A percentile compares a stretch with the other conserved stretches of the same genome.
Conservation (phyloP, 2,329 filamentous ascomycete genomes). For the Ophiostoma fasciatum region DNA sequence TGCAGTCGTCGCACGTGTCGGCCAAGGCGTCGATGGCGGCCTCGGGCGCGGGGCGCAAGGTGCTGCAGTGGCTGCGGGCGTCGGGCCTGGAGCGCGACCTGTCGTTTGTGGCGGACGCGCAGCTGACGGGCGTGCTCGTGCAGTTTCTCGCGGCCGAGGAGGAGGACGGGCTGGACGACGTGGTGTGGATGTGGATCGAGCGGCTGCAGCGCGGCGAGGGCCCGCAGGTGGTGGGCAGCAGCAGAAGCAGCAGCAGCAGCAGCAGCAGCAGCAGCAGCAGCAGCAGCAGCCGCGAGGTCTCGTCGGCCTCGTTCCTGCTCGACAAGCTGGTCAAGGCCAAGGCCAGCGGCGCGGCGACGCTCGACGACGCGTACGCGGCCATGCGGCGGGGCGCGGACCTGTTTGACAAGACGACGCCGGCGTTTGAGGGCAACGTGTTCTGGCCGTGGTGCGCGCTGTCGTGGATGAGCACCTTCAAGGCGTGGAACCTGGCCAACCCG, state of each 20-base stretch:
- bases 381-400: constrained; percentile 31
- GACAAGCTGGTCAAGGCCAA: constrained; percentile 23
- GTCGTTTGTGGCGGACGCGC: constrained; percentile 27
- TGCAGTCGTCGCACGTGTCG: constrained; percentile 19
- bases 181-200: constrained; percentile 38
- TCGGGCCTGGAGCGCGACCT: constrained; percentile 32
- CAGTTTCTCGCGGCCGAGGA: constrained; percentile 41
- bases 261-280: not conserved
- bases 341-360: constrained; percentile 19
- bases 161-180: constrained; percentile 36
- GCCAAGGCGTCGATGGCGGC: constrained; percentile 21
- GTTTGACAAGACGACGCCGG: constrained; percentile 21
- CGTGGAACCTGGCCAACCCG: constrained; percentile 28
- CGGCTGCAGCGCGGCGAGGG: constrained; percentile 20
- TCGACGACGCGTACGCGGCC: constrained; percentile 34
- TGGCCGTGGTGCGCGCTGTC: constrained; percentile 33
- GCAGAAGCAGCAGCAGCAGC: not conserved
- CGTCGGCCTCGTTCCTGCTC: constrained; percentile 23
- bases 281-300: not conserved
- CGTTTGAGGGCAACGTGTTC: constrained; percentile 23
- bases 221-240: constrained; percentile 3
- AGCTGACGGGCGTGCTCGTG: constrained; percentile 23
- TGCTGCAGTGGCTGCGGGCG: constrained; percentile 38
- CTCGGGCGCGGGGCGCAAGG: constrained; percentile 30
- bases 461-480: constrained; percentile 36